These are phyloP conservation scores for Effrenium voratum DNA, from an alignment of 73 alveolate genomes.

Conservation along the genomic window DNA sequence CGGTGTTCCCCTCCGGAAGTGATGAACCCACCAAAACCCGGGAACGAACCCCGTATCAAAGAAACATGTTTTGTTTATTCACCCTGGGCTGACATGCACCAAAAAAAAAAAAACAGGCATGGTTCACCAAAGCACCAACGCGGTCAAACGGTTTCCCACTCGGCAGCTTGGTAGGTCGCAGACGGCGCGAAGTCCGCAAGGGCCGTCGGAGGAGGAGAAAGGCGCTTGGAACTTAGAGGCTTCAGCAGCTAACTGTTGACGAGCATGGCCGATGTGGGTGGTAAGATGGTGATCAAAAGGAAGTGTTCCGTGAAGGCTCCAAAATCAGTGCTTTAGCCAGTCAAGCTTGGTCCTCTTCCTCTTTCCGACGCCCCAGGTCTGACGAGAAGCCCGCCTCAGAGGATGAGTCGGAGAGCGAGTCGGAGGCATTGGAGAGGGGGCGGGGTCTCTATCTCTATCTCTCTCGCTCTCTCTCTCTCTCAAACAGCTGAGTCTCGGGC, in stretches of 20 bases:
- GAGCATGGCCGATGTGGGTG: background rate
- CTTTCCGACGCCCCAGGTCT: conserved; percentile 12
- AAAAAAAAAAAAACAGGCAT: too few relatives aligned
- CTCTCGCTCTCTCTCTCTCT: too few relatives aligned
- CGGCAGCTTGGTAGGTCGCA: conserved; percentile 9
- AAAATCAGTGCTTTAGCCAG: background rate
- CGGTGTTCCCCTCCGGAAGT: too few relatives aligned
- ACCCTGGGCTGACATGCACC: background rate
- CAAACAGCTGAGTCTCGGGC: too few relatives aligned
- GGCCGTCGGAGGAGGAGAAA: conserved; percentile 67
- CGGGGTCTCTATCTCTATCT: too few relatives aligned
- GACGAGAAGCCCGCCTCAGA: conserved; percentile 43
- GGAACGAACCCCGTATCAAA: too few relatives aligned
- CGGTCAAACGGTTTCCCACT: background rate
- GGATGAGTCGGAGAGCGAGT: conserved; percentile 22
- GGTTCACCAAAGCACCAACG: too few relatives aligned
- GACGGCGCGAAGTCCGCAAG: conserved; percentile 78
- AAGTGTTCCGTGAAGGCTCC: background rate
- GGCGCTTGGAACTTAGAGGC: conserved; percentile 4
- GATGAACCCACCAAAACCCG: too few relatives aligned
- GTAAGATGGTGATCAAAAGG: background rate
- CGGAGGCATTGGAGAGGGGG: too few relatives aligned
- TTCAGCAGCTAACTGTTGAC: background rate
- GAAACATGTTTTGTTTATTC: background rate
- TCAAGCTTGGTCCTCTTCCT: background rate